These are phyloP conservation scores for Colletotrichum higginsianum DNA, from an alignment of 2,329 filamentous ascomycete species.

Conservation along the genomic window DNA sequence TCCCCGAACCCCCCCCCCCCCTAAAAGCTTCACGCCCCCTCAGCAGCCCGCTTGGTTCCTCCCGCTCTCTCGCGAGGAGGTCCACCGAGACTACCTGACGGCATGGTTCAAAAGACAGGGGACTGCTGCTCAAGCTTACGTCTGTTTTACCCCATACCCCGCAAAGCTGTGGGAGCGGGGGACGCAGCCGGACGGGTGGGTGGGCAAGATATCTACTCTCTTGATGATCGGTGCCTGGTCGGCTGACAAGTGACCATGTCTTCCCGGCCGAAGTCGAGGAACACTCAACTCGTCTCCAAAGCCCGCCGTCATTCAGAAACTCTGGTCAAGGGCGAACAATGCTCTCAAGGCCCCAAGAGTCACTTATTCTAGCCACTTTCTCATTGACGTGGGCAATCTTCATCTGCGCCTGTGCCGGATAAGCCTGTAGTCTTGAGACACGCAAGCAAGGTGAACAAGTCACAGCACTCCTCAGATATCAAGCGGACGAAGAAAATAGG, in stretches of 20 bases:
- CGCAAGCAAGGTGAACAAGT: not conserved
- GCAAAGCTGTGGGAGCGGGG: not conserved
- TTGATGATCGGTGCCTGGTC: not conserved
- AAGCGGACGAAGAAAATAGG: not conserved
- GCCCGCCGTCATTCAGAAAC: not conserved
- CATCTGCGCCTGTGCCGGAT: not conserved
- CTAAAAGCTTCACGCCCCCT: not conserved
- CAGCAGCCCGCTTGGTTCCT: no score
- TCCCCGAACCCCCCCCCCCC: no score
- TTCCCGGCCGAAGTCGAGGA: no score
- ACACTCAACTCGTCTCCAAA: not conserved
- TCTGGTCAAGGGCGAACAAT: not conserved
- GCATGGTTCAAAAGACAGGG: not conserved
- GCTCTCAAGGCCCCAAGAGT: not conserved
- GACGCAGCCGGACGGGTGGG: not conserved
- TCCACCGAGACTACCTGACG: not conserved
- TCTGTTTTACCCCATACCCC: constrained; percentile 10
- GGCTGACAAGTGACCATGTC: not conserved
- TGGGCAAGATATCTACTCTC: not conserved
- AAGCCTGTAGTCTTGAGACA: not conserved
- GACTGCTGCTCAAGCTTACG: not conserved
- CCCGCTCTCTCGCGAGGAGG: not conserved
- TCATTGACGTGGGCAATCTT: not conserved
- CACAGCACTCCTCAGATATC: not conserved
- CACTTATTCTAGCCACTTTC: not conserved